These are phyloP conservation scores for Rhodocollybia butyracea DNA, from an alignment of 768 basidiomycete genomes.

Conservation along the genomic window DNA sequence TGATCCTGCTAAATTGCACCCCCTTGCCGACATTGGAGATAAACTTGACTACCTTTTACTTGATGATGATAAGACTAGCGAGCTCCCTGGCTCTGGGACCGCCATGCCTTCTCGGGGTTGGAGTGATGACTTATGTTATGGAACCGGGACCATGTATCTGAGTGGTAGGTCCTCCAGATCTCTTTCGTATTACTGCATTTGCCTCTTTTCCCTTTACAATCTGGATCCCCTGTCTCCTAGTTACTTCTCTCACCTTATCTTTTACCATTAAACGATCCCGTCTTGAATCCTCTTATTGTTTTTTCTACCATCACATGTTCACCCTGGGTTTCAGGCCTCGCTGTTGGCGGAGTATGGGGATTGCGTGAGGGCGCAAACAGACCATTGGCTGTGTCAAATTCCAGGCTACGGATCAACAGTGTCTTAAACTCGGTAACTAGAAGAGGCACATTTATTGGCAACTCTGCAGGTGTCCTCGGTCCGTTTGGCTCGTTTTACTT, in stretches of 20 bases:
- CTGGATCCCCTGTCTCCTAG: slow-evolving; percentile 47
- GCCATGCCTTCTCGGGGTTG: slow-evolving; percentile 95
- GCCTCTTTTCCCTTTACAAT: slow-evolving; percentile 28
- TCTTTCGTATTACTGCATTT: slow-evolving; percentile 62
- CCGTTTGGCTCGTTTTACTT: slow-evolving; percentile 36
- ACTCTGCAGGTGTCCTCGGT: slow-evolving; percentile 98
- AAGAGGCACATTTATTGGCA: slow-evolving; percentile 96
- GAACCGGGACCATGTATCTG: slow-evolving; percentile 98
- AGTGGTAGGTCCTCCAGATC: slow-evolving; percentile 70
- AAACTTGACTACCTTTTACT: slow-evolving; percentile 94
- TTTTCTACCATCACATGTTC: slow-evolving; percentile 74
- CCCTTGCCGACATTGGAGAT: slow-evolving; percentile 87
- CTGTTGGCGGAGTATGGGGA: slow-evolving; percentile 94
- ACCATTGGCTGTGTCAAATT: slow-evolving; percentile 82
- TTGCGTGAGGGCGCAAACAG: slow-evolving; percentile 89
- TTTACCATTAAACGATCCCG: slow-evolving; percentile 46
- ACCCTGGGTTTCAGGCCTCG: slow-evolving; percentile 76
- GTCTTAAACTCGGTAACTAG: slow-evolving; percentile 94
- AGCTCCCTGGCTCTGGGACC: slow-evolving; percentile 84
- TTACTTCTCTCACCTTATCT: slow-evolving; percentile 68
- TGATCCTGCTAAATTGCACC: slow-evolving; percentile 92
- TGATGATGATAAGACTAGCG: slow-evolving; percentile 93
- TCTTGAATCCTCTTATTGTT: slow-evolving; percentile 77
- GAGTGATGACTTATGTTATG: slow-evolving; percentile 99
- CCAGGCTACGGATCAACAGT: slow-evolving; percentile 92